Percentiles rank a stretch among this genome's conserved stretches.
Evolutionary conservation across 1,284 basidiomycete species (phyloP).

Genomic region (Ustilago nuda): DNA sequence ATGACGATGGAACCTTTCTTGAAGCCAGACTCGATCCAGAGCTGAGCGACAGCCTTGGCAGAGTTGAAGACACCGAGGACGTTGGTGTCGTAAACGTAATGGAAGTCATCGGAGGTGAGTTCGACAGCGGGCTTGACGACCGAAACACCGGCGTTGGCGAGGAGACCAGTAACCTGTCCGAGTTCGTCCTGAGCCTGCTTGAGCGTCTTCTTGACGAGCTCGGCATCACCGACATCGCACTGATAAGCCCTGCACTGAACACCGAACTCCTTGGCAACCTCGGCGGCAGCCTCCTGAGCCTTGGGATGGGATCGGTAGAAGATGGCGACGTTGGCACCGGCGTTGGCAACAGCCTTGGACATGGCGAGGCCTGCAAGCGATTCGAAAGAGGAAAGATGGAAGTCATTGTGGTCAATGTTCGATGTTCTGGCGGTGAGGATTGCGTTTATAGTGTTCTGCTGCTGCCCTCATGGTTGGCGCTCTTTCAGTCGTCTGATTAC

Average conservation of each 20-base stretch:
- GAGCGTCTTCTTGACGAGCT: conserved; percentile 64
- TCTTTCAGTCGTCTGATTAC: neutral
- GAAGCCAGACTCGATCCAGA: conserved; percentile 67
- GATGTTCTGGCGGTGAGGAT: neutral
- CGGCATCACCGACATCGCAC: conserved; percentile 68
- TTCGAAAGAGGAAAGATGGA: neutral
- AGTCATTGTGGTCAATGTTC: neutral
- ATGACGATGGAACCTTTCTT: conserved; percentile 69
- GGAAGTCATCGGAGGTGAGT: conserved; percentile 66
- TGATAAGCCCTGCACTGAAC: conserved; percentile 69
- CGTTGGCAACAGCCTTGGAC: conserved; percentile 63
- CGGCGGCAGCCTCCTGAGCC: conserved; percentile 63
- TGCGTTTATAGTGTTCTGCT: neutral
- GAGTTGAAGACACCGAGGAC: conserved; percentile 69
- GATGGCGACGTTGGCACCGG: conserved; percentile 69
- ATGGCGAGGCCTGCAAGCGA: conserved; percentile 62
- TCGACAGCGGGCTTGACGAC: conserved; percentile 69
- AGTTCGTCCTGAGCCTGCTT: conserved; percentile 64
- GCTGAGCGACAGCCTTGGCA: conserved; percentile 65
- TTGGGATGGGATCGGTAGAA: conserved; percentile 68
- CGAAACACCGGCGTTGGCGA: conserved; percentile 67
- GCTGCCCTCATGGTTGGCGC: neutral
- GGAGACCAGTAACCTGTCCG: conserved; percentile 64
- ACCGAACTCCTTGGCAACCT: conserved; percentile 65
- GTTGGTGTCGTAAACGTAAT: conserved; percentile 69